Evolutionary conservation across 2,329 filamentous ascomycete genomes (phyloP), one percentile per base, ranked within the genome.

Genomic region (Scedosporium apiospermum): DNA sequence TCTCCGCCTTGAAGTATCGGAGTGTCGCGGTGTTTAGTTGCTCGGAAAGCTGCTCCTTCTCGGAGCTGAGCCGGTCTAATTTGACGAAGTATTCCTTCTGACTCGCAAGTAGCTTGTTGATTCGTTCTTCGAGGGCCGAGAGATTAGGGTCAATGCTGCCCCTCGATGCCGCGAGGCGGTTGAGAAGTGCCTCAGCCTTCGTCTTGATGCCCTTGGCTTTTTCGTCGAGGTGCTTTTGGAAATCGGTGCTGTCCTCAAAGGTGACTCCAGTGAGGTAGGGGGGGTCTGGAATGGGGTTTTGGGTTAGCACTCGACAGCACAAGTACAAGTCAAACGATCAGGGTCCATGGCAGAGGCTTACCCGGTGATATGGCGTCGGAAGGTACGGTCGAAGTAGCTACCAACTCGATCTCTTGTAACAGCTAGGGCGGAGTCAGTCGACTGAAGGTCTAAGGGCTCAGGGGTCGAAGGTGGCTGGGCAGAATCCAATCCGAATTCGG

Each of bases 1-100:
- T 96, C 73, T 99, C 95, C 0, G 95, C 95, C 68, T 96, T 90
- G 78, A 98, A 91, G 71, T 96, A 98, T 66, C 95, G 86, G 64
- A 96, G 80, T 4, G 92, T 96, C 16, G 93, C 95, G 41, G 86
- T 88, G 71, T 98, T 93, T 21, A 98, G 80, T 65, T 93, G 89
- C 69, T 95, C 90, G 57, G 91, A 91, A 3, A 96, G 80, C 68
- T 90, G 87, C 62, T 96, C 89, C 69, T 95, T 96, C 69, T 97
- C 92, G 6, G 84, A 80, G 58, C 86, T 82, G 12, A 93, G 78
- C 62, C 88, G 84, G 67, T 96, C 91, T 60, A 96, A 76, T 71
- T 93, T 89, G 44, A 88, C 81, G 10, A 90, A 79, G 68, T 90
- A 87, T 62, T 88, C 86, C 72, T 98, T 99, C 72, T 98, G 91